Evolutionary conservation across 2,329 filamentous ascomycete species (phyloP).

Genomic region (Magnaporthiopsis incrustans): DNA sequence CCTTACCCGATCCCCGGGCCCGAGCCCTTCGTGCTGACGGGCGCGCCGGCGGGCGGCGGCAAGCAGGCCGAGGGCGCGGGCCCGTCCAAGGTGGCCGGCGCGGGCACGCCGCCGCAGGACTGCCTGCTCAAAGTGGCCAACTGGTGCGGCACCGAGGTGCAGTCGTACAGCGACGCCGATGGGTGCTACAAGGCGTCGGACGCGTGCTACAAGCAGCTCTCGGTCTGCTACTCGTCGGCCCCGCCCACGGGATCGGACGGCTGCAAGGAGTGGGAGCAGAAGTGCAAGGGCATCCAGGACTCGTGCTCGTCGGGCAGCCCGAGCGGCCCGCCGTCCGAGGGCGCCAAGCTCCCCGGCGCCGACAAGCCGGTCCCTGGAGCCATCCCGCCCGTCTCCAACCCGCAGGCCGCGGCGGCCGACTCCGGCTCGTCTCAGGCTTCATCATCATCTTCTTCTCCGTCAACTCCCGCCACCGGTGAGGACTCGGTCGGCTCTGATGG

Average conservation of each 20-base stretch:
- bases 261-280: slow-evolving; percentile 55
- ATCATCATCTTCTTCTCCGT: not conserved
- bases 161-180: slow-evolving; percentile 42
- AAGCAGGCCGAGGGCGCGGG: slow-evolving; percentile 8
- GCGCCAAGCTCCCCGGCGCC: slow-evolving; percentile 27
- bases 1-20: slow-evolving; percentile 54
- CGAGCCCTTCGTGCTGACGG: slow-evolving; percentile 37
- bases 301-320: slow-evolving; percentile 34
- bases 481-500: not conserved
- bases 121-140: slow-evolving; percentile 62
- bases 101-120: slow-evolving; percentile 44
- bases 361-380: slow-evolving; percentile 22
- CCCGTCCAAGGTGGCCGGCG: slow-evolving; percentile 14
- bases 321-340: slow-evolving; percentile 38
- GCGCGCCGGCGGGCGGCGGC: slow-evolving; percentile 7
- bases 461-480: not conserved
- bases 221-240: slow-evolving; percentile 50
- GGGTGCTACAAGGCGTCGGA: slow-evolving; percentile 52
- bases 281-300: slow-evolving; percentile 44
- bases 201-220: slow-evolving; percentile 50
- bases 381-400: slow-evolving; percentile 21
- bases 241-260: slow-evolving; percentile 50
- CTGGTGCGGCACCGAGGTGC: slow-evolving; percentile 60
- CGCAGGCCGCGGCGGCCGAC: not conserved
- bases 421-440: not conserved